Base-by-base conservation (phyloP, 1,284 basidiomycete species). In the Moesziomyces sp. region DNA sequence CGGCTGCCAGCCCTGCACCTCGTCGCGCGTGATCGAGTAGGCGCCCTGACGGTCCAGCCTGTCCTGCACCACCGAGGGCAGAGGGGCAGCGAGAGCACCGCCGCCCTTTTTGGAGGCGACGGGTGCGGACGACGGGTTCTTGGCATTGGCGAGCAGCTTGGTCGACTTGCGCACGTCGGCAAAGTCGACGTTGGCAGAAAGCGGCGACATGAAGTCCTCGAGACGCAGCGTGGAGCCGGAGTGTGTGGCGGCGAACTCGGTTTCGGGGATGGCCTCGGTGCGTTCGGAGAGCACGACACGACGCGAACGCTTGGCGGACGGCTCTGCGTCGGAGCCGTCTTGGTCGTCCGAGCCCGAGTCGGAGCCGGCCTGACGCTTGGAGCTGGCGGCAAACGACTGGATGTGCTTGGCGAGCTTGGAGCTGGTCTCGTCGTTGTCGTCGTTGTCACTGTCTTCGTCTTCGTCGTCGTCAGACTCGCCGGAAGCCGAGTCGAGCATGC, bases 1-100 rank as follows among this genome's bases (percentile, higher is more conserved):
- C 10, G 90, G 90, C 47, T 90, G 90, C 96, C 96, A 99, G 86
- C 96, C 97, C 74, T 93, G 90, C 3, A 96, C 92, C 84, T 98
- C 95, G 74, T 90, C 89, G 81, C 93, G 93, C 3, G 94, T 97
- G 84, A 92, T 89, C 79, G 94, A 92, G 84, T 97, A 97, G 0
- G 96, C 97, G 4, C 94, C 96, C 82, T 94, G 90, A 46, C 96
- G 90, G 79, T 97, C 94, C 1, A 98, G 86, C 47, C 92, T 90
- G 71, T 97, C 94, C 83, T 97, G 93, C 0, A 90, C 89, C 35
- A 93, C 88, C 26, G 90, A 89, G 3, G 94, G 93, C 1, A 98
- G 87, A 0, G 97, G 97, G 0, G 93, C 94, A 4, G 92, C 86
- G 3, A 98, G 87, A 0, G 91, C 89, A 59, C 90, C 89, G 24